phyloP scores from a whole-genome alignment of 805 yeast genomes.

The Candida odintsovae region DNA sequence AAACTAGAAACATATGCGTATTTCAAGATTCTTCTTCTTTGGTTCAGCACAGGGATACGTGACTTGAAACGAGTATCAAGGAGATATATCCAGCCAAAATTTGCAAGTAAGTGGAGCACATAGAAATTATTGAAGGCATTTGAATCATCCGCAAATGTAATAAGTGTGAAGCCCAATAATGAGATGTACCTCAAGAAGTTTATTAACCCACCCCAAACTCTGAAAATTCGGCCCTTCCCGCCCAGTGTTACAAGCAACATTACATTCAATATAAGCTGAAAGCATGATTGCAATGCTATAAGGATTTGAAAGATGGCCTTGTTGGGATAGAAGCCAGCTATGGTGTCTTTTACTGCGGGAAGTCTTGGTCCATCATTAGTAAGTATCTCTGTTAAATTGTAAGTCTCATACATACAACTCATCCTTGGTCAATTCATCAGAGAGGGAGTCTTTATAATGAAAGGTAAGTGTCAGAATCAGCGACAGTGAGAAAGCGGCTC shows the following conservation, averaged over 20 bases:
- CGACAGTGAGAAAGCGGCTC: conserved; percentile 10
- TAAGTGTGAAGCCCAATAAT: conserved; percentile 6
- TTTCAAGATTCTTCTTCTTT: conserved; percentile 1
- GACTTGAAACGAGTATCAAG: conserved; percentile 1
- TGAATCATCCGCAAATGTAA: conserved; percentile 10
- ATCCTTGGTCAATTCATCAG: conserved; percentile 8
- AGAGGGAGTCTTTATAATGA: conserved; percentile 7
- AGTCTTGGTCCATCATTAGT: conserved; percentile 2
- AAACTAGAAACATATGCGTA: conserved; percentile 1
- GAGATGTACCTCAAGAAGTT: conserved; percentile 2
- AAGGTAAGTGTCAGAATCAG: conserved; percentile 7
- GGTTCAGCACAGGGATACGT: neutral
- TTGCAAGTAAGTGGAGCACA: conserved; percentile 6
- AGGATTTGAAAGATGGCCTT: conserved; percentile 12
- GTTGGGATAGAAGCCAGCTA: conserved; percentile 12
- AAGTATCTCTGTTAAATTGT: neutral
- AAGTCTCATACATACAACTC: conserved; percentile 12
- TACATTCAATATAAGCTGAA: conserved; percentile 1
- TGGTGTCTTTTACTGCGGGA: conserved; percentile 12
- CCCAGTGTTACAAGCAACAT: neutral
- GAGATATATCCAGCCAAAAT: conserved; percentile 7
- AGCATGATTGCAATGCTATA: conserved; percentile 10
- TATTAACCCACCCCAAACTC: neutral
- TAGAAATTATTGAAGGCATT: conserved; percentile 5
- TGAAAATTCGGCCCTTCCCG: neutral